phyloP scores from a whole-genome alignment of 2,329 filamentous ascomycete genomes.

The Phoma herbarum region DNA sequence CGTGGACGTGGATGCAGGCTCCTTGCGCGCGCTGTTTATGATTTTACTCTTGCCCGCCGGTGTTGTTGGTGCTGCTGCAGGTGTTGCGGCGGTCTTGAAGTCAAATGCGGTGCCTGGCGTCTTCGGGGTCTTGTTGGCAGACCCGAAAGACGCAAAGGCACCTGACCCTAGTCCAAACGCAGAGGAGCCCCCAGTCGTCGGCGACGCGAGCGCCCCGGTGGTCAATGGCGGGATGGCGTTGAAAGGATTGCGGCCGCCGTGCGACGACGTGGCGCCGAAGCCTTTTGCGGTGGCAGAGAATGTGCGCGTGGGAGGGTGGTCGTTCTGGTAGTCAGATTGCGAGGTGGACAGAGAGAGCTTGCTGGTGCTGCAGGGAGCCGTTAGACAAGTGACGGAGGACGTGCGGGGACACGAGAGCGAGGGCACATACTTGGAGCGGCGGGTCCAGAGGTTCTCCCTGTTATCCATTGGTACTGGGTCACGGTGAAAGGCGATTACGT shows the following conservation, averaged over 20 bases:
- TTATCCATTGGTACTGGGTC: constrained; percentile 50
- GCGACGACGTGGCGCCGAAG: constrained; percentile 76
- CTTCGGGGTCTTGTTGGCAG: constrained; percentile 85
- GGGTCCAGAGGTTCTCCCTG: constrained; percentile 71
- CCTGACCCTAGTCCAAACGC: constrained; percentile 95
- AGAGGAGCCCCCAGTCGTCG: constrained; percentile 79
- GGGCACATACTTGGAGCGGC: constrained; percentile 77
- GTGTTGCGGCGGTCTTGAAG: constrained; percentile 66
- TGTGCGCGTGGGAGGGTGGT: constrained; percentile 68
- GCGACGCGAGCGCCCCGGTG: constrained; percentile 72
- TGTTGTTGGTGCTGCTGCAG: constrained; percentile 60
- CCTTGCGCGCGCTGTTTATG: constrained; percentile 48
- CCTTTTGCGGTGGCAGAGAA: constrained; percentile 74
- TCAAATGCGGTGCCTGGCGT: constrained; percentile 83
- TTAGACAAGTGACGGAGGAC: constrained; percentile 33
- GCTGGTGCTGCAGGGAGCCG: constrained; percentile 68
- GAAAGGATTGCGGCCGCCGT: constrained; percentile 81
- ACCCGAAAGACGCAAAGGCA: constrained; percentile 94
- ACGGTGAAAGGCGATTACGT: constrained; percentile 20
- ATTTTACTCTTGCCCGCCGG: constrained; percentile 64
- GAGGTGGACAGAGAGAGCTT: constrained; percentile 90
- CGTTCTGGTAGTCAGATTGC: constrained; percentile 62
- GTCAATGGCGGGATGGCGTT: constrained; percentile 76
- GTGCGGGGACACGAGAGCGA: constrained; percentile 29
- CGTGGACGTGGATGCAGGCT: constrained; percentile 40